Evolutionary conservation across 2,329 filamentous ascomycete genomes (phyloP), one percentile per base, ranked within the genome.

Genomic region (Botrytis elliptica): DNA sequence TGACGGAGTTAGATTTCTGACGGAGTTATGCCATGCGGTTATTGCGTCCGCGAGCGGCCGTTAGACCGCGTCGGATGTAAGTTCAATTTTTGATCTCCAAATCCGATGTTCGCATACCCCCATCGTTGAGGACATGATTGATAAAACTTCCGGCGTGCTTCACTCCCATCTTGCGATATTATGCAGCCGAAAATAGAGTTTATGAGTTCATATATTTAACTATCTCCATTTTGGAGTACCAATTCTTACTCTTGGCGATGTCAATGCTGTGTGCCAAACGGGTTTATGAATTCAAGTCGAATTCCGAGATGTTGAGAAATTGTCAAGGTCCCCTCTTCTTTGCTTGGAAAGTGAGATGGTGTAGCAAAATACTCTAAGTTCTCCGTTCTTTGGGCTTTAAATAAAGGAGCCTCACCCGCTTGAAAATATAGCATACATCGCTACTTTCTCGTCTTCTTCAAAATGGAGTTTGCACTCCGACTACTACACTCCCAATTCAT

Each of bases 241-340:
- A 20, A 16, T 63, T 42, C 2, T 29, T 4, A 29, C 7, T 44
- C 40, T 64, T 44, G 40, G 25, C 40, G 8, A 64, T 44, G n/a
- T 3, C 20, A 18, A 44, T 64, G 38, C 16, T 33, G n/a, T 33
- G n/a, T 1, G 40, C 62, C n/a, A 44, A 22, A 79, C 77, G 0
- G 87, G 87, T 0, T 79, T 88, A 0, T 86, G 87, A 18, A 72
- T 78, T 79, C 2, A 71, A 73, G 1, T 77, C 77, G 1, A 40
- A 36, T 52, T 57, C 14, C 70, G 6, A 77, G 80, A 85, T 12
- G n/a, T 57, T 9, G 9, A n/a, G 10, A 33, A 18, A 33, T 29
- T 57, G 4, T 18, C 8, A 18, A 57, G 3, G n/a, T 8, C n/a
- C 18, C n/a, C 14, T 57, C 6, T 16, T 29, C 16, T 16, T 57